These are phyloP conservation scores for Russula dissimulans DNA, from an alignment of 768 basidiomycete genomes.

Conservation along the genomic window DNA sequence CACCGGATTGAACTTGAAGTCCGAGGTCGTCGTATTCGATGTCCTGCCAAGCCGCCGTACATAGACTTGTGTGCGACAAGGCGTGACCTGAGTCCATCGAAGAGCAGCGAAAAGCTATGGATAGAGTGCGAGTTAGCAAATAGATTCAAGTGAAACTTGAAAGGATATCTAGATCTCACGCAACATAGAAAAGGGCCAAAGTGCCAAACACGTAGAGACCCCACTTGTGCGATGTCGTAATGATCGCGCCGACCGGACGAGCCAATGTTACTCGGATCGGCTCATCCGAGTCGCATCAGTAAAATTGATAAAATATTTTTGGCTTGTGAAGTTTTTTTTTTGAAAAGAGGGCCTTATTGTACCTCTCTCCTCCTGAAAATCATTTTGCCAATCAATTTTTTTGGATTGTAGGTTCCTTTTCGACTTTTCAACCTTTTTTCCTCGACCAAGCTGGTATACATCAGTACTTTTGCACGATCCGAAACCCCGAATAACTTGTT, in stretches of 20 bases:
- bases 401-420: too few relatives aligned
- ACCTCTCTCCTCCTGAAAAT: too few relatives aligned
- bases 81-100: neutral
- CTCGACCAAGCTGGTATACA: too few relatives aligned
- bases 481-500: too few relatives aligned
- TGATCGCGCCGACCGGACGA: conserved; percentile 46
- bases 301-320: too few relatives aligned
- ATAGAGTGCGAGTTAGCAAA: neutral
- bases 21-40: conserved; percentile 27
- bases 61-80: neutral
- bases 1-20: conserved; percentile 22
- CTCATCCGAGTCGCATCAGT: too few relatives aligned
- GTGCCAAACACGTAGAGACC: conserved; percentile 40
- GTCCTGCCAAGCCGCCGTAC: neutral
- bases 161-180: conserved; percentile 33
- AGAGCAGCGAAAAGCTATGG: neutral
- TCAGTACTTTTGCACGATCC: too few relatives aligned
- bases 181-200: conserved; percentile 39
- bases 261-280: too few relatives aligned
- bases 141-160: conserved; percentile 4
- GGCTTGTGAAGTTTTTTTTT: too few relatives aligned
- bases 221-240: conserved; percentile 45
- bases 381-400: too few relatives aligned
- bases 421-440: too few relatives aligned
- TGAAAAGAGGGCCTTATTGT: too few relatives aligned